Conservation (phyloP, 768 basidiomycete genomes). For the Tricholoma sp. region DNA sequence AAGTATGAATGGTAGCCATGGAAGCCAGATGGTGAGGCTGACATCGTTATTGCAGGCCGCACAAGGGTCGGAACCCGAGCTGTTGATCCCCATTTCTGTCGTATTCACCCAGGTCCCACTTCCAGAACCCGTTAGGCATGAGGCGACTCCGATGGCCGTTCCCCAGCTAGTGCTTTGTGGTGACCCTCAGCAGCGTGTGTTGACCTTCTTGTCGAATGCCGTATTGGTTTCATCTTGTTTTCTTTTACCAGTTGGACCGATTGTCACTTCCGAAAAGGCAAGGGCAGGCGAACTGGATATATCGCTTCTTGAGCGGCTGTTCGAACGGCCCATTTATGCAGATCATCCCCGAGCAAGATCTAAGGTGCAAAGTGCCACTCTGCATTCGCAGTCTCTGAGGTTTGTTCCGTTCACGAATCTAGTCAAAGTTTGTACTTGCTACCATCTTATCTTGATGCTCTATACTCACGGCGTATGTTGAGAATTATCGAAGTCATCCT, state of each 20-base stretch:
- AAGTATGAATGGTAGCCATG: conserved; percentile 24
- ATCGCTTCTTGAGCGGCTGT: conserved; percentile 44
- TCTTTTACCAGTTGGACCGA: conserved; percentile 38
- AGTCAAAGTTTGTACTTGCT: conserved; percentile 32
- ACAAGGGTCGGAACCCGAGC: conserved; percentile 49
- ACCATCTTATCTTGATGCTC: neutral
- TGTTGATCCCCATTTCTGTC: conserved; percentile 45
- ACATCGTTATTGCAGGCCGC: conserved; percentile 33
- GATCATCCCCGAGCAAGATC: conserved; percentile 17
- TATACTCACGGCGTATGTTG: neutral
- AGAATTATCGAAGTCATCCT: conserved; percentile 49
- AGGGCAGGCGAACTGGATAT: conserved; percentile 41
- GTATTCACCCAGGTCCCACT: conserved; percentile 26
- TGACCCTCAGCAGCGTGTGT: conserved; percentile 44
- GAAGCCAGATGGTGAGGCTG: neutral
- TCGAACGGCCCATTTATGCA: conserved; percentile 37
- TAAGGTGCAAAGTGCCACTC: neutral
- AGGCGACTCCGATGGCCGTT: conserved; percentile 13
- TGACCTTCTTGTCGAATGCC: neutral
- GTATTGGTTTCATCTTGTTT: neutral
- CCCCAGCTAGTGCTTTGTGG: conserved; percentile 50
- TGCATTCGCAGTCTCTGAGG: conserved; percentile 1
- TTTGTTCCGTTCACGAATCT: conserved; percentile 36
- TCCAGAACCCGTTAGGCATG: conserved; percentile 3
- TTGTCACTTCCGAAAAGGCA: conserved; percentile 40